Evolutionary conservation across 2,329 filamentous ascomycete genomes (phyloP).

Genomic region (Tolypocladium inflatum): DNA sequence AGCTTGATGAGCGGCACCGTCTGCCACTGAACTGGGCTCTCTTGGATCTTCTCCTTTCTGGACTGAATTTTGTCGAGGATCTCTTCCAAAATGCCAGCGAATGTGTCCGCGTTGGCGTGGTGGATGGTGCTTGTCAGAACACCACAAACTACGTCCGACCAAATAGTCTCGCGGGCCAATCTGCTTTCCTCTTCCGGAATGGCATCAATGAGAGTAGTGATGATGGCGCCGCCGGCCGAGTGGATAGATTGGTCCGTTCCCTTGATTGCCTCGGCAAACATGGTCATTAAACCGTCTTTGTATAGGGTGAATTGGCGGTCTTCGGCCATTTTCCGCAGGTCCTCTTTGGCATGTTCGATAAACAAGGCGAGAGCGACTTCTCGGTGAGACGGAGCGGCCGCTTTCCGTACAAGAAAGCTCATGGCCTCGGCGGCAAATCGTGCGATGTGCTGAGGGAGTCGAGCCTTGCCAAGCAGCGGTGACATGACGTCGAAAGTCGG

Average conservation of each 20-base stretch:
- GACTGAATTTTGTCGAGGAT: conserved; percentile 42
- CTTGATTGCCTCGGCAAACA: conserved; percentile 77
- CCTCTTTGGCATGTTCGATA: conserved; percentile 61
- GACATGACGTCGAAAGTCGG: conserved; percentile 78
- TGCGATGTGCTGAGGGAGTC: conserved; percentile 77
- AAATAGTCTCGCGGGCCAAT: conserved; percentile 36
- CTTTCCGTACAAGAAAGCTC: conserved; percentile 88
- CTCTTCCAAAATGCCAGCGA: conserved; percentile 55
- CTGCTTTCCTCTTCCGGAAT: conserved; percentile 41
- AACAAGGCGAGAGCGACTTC: conserved; percentile 63
- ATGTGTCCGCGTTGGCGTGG: conserved; percentile 65
- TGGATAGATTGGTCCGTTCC: conserved; percentile 50
- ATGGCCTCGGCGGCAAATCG: conserved; percentile 91
- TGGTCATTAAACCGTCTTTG: conserved; percentile 79
- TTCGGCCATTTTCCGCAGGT: conserved; percentile 47
- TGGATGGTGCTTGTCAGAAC: conserved; percentile 76
- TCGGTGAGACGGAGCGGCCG: conserved; percentile 66
- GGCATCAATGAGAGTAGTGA: conserved; percentile 39
- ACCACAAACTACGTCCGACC: conserved; percentile 62
- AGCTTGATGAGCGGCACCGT: conserved; percentile 44
- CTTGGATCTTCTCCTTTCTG: conserved; percentile 21
- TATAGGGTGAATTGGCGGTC: conserved; percentile 58
- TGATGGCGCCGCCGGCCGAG: conserved; percentile 46
- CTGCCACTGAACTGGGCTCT: conserved; percentile 18
- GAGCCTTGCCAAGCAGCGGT: conserved; percentile 72